phyloP scores from a whole-genome alignment of 2,329 filamentous ascomycete genomes.

The Colletotrichum theobromicola region DNA sequence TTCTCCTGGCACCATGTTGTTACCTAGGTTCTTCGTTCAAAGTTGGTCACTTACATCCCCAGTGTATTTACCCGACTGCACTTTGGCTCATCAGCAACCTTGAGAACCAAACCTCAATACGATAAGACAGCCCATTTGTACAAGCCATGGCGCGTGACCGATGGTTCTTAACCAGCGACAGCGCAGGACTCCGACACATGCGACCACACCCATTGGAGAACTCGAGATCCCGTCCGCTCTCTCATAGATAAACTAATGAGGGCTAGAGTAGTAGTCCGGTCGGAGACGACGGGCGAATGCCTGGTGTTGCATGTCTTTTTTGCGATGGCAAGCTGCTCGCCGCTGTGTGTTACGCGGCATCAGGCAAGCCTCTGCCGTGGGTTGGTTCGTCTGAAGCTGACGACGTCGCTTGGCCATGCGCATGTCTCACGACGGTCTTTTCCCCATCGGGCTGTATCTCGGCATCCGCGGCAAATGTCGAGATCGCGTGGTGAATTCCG shows the following conservation, averaged over 20 bases:
- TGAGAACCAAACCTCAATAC: neutral
- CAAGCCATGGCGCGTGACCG: neutral
- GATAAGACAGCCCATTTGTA: neutral
- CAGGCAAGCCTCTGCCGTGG: neutral
- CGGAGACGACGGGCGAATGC: constrained; percentile 19
- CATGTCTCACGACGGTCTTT: neutral
- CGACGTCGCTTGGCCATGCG: neutral
- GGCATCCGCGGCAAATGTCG: neutral
- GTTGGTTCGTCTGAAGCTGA: neutral
- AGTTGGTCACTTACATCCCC: neutral
- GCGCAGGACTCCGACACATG: neutral
- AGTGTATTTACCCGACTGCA: neutral
- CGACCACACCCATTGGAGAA: constrained; percentile 21
- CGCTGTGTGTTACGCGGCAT: neutral
- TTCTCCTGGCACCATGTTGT: neutral
- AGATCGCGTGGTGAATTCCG: neutral
- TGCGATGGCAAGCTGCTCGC: neutral
- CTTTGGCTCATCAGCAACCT: neutral
- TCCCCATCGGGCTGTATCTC: neutral
- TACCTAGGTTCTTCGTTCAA: neutral
- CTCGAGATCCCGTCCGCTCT: constrained; percentile 22
- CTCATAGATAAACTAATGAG: constrained; percentile 19
- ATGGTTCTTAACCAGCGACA: neutral
- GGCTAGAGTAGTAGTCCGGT: constrained; percentile 22
- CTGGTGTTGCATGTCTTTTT: constrained; percentile 15